Percentiles rank a stretch among this genome's conserved stretches.
Evolutionary conservation across 176 grass and related monocot genomes (phyloP).

Genomic region (Melocanna baccifera): DNA sequence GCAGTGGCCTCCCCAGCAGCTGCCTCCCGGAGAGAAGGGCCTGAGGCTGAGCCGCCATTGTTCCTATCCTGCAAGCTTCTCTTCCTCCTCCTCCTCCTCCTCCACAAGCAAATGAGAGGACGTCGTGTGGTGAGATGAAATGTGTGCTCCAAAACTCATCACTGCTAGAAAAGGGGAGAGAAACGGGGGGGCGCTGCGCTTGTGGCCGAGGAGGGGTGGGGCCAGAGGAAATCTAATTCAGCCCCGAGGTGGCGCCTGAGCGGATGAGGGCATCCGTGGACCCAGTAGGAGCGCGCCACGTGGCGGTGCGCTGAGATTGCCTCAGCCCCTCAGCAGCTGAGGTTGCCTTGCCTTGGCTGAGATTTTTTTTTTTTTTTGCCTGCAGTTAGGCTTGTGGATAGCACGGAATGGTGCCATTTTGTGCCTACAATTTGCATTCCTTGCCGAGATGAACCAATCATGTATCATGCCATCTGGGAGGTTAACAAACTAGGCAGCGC

Average conservation of each 20-base stretch:
- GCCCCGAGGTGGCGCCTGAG: conserved; percentile 28
- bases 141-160: conserved; percentile 27
- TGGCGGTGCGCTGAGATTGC: too few species aligned
- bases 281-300: conserved; percentile 54
- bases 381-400: neutral
- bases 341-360: neutral
- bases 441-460: neutral
- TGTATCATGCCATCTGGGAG: neutral
- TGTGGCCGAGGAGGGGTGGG: conserved; percentile 27
- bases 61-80: neutral
- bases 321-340: too few species aligned
- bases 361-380: neutral
- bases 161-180: conserved; percentile 31
- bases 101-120: neutral
- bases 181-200: neutral
- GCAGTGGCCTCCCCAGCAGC: conserved; percentile 61
- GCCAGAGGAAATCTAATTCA: conserved; percentile 61
- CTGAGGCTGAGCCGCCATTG: conserved; percentile 77
- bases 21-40: conserved; percentile 86
- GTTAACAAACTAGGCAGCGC: too few species aligned
- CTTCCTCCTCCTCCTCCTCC: neutral
- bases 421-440: neutral
- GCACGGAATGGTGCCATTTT: neutral
- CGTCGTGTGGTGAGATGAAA: neutral
- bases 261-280: conserved; percentile 62